Evolutionary conservation across 495 filamentous ascomycete genomes (phyloP), one percentile per base, ranked within the genome.

Genomic region (Talaromyces adpressus): DNA sequence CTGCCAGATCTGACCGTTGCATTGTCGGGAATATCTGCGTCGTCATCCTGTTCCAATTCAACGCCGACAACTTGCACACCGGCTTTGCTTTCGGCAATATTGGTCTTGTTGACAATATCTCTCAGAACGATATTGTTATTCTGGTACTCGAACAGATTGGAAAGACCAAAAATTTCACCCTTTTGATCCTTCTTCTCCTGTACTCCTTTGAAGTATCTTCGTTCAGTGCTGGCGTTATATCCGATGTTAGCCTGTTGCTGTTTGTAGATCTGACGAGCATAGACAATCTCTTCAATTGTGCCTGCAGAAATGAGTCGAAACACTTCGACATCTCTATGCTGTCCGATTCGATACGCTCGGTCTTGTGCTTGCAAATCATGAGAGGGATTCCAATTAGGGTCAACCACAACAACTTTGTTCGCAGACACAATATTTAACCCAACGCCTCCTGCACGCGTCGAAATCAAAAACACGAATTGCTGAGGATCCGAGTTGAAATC

Each of bases 221-320:
- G 88, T 72, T 98, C 94, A 30, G 85, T 89, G 49, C 88, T 92
- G 7, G 94, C 94, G 34, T 88, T 96, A 73, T 98, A 98, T 1
- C 91, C 94, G 58, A 98, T 98, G 68, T 96, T 97, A 2, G 94
- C 94, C 71, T 98, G 94, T 69, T 98, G 94, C 70, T 98, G 94
- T 71, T 98, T 98, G 79, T 98, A 98, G 62, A 98, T 96, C 69
- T 98, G 94, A 9, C 94, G 84, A 0, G 94, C 94, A 68, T 98
- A 98, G 36, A 97, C 91, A 64, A 97, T 96, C 73, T 98, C 94
- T 69, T 98, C 94, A 62, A 98, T 93, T 0, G 95, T 98, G 16
- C 94, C 94, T 0, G 89, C 87, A 6, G 88, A 93, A n/a, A 98
- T 86, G 27, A 98, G 84, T 14, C 94, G 88, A 75, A 96, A 98